Base-by-base conservation (phyloP, 2,329 filamentous ascomycete species). In the Metarhizium anisopliae region DNA sequence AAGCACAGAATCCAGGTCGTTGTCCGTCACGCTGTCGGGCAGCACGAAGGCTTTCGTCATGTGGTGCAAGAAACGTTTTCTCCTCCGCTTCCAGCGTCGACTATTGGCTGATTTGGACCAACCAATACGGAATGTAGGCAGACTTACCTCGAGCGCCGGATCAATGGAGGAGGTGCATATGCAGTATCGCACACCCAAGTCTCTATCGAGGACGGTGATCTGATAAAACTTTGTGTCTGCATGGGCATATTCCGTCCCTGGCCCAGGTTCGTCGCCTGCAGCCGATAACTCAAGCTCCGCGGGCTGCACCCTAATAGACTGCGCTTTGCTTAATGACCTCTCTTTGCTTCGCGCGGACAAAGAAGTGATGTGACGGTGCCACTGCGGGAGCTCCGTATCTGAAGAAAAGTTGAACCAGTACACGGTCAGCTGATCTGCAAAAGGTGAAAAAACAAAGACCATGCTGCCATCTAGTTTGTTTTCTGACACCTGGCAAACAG, bases 151-250 rank as follows among this genome's bases (percentile, higher is more conserved):
- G 20, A 68, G 57, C 4, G 49, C 32, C 7, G 61, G 58, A 20
- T 68, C 59, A 16, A 58, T 58, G 11, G 59, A 60, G 4, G 67
- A 67, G 5, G 64, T 62, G 50, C 65, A 69, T 54, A 68, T 70
- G 55, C 71, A 72, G 52, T 74, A 76, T 40, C 67, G 65, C 16
- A 83, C 58, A 43, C 72, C 70, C 43, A 80, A 66, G 56, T 79
- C 68, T 29, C 68, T 65, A 5, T 65, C 70, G 2, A 82, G 60
- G 11, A 70, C 66, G 53, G 70, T 73, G 14, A 79, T 59, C 57
- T 82, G 78, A 54, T 75, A 80, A 59, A 80, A 79, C 20, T 68
- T 67, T 2, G 75, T 62, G 3, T 66, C 66, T 29, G 68, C 59
- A 3, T 67, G 59, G 10, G 64, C 56, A 52, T 76, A 73, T 13